Evolutionary conservation across 495 filamentous ascomycete genomes (phyloP), one percentile per base, ranked within the genome.

Genomic region (Rhypophila decipiens): DNA sequence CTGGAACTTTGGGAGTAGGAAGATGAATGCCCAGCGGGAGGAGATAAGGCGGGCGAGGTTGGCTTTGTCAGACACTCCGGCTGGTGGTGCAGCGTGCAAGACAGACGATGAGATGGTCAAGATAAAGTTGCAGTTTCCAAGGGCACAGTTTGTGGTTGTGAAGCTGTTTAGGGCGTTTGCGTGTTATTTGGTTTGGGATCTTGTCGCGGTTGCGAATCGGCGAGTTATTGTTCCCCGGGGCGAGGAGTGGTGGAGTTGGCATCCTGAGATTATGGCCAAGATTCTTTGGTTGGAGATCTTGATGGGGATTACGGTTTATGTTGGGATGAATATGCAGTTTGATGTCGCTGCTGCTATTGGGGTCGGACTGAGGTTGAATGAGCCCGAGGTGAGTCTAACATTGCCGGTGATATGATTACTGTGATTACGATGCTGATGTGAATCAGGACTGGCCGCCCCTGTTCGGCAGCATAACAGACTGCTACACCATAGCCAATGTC

Each of bases 401-500:
- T 24, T 42, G 10, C 22, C n/a, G 1, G 12, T 42, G 11, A n/a
- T n/a, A 23, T 5, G 39, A 27, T 18, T 21, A n/a, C n/a, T 18
- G 17, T 36, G 23, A 8, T 20, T 18, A 37, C 18, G 22, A 24
- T 17, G 49, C 10, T 46, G 23, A 44, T 23, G 23, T 37, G 9
- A 15, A 17, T 23, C 17, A 53, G 41, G 49, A 68, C 11, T 70
- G 62, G 58, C 61, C 60, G 12, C 63, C 64, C 17, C 21, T 57
- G 4, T 68, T 66, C 52, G 66, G 65, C 17, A 55, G 48, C 24
- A 50, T 65, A 20, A 9, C 31, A 13, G 63, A 67, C 39, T 53
- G 56, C 11, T 71, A 68, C 51, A 67, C 46, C 18, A 33, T 47
- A 2, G 42, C 24, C 1, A 50, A 41, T 17, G 54, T 41, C 22